Base-by-base conservation (phyloP, 352 stramenopile species). In the Globisporangium barbulae region DNA sequence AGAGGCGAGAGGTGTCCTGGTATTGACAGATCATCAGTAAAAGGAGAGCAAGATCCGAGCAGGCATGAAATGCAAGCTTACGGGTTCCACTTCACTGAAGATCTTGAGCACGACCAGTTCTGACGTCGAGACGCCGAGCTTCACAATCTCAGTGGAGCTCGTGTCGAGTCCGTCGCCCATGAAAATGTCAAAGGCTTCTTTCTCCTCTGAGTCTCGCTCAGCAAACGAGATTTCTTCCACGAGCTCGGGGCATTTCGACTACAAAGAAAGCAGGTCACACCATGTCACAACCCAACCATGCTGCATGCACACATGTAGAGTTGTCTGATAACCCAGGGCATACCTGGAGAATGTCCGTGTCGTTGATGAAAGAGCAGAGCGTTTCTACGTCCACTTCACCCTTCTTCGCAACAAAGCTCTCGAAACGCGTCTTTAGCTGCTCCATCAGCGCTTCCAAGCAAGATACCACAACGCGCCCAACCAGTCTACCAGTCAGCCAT, bases 291-390 rank as follows among this genome's bases (percentile, higher is more conserved):
- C 19, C 48, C 30, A 57, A 0, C 10, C 19, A 42, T 30, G 21
- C 15, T 42, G 3, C 30, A 21, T 39, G 17, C 5, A 17, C 50
- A 42, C 6, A 37, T 15, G 30, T 52, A 9, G 42, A 7, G 15
- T 6, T 31, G 22, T 9, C 17, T 21, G n/a, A 65, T n/a, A 47
- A 30, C 25, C 25, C 25, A 28, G 9, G 35, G 55, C 52, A 15
- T 64, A 88, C 81, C 76, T 94, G 86, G 0, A 95, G 69, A 49
- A 93, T 75, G 53, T 95, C 85, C 2, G 83, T 79, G 48, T 93
- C 86, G 58, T 95, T 95, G 59, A 95, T 88, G 67, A 95, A 95
- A 2, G 83, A 89, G 25, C 84, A 95, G n/a, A 95, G 61, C n/a
- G 68, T 77, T 56, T 95, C 84, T 1, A 90, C 71, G 15, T 93